These are phyloP conservation scores for Cyberlindnera suaveolens DNA, from an alignment of 805 yeast species.

Conservation along the genomic window DNA sequence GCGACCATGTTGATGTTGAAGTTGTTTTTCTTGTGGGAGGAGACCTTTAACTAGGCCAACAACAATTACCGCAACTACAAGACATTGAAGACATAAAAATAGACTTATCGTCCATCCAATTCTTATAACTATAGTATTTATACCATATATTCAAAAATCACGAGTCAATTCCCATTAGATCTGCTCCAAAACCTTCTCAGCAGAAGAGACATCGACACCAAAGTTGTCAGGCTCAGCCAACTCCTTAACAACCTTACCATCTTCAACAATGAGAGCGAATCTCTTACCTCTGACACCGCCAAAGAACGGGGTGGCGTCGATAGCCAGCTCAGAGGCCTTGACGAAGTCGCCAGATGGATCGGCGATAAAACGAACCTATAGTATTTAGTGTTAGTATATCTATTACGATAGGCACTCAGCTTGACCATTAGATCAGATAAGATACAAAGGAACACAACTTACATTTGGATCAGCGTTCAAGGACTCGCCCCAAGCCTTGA, in stretches of 20 bases:
- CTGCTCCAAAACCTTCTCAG: slow-evolving; percentile 30
- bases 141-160: neutral
- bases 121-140: too few species aligned
- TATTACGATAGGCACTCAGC: too few species aligned
- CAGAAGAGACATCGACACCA: slow-evolving; percentile 47
- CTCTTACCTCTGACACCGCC: slow-evolving; percentile 74
- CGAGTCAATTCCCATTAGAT: slow-evolving; percentile 3
- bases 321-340: slow-evolving; percentile 53
- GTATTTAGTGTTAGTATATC: neutral
- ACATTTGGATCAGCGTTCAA: slow-evolving; percentile 17
- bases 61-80: too few species aligned
- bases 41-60: too few species aligned
- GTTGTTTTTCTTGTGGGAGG: too few species aligned
- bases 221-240: slow-evolving; percentile 81
- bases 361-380: slow-evolving; percentile 52
- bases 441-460: neutral
- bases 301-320: slow-evolving; percentile 72
- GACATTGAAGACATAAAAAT: too few species aligned
- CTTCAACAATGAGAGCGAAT: slow-evolving; percentile 67
- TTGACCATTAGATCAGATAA: too few species aligned
- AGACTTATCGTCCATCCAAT: too few species aligned
- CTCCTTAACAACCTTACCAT: slow-evolving; percentile 61
- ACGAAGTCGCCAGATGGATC: slow-evolving; percentile 78
- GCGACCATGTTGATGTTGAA: too few species aligned
- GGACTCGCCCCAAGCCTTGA: slow-evolving; percentile 66